Base-by-base conservation (phyloP, 139 green algal genomes). In the Penium margaritaceum region DNA sequence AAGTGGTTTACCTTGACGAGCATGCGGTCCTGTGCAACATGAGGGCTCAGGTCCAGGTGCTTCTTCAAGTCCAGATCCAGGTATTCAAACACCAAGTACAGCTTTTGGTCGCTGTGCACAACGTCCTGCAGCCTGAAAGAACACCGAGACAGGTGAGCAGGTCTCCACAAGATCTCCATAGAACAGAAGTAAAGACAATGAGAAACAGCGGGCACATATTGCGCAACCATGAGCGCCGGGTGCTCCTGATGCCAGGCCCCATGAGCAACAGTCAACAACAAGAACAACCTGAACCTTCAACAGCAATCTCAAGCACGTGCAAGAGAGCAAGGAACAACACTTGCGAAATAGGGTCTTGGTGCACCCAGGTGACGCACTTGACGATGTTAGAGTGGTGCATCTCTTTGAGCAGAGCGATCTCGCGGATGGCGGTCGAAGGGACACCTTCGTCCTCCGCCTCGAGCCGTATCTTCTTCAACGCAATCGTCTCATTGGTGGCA, bases 51-150 rank as follows among this genome's bases (percentile, higher is more conserved):
- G 71, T 98, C 93, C 89, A 99, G 96, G 72, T 93, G 89, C 76
- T 94, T 92, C 75, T 99, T 99, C 3, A 99, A 82, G 80, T 99
- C 94, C 36, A 96, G 76, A 70, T 96, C 94, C 3, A 98, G 72
- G 67, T 89, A 97, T 82, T 99, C 94, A 83, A 99, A 98, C 37
- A 99, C 93, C 27, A 97, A 82, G 80, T 95, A 96, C 24, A 97
- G 83, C 24, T 67, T 36, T 30, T 78, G 72, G 12, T 96, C 91
- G 39, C 82, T 79, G 71, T 97, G 89, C n/a, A 97, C 83, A 0
- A 97, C 89, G 34, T 97, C 92, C 58, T 90, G 34, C 33, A 84
- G 47, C 32, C 81, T 80, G 54, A 60, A n/a, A 60, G 51, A 60
- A 60, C 21, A 9, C 29, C 2, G 51, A 0, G 30, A 27, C 5